These are phyloP conservation scores for Colletotrichum falcatum DNA, from an alignment of 2,329 filamentous ascomycete genomes.

Conservation along the genomic window DNA sequence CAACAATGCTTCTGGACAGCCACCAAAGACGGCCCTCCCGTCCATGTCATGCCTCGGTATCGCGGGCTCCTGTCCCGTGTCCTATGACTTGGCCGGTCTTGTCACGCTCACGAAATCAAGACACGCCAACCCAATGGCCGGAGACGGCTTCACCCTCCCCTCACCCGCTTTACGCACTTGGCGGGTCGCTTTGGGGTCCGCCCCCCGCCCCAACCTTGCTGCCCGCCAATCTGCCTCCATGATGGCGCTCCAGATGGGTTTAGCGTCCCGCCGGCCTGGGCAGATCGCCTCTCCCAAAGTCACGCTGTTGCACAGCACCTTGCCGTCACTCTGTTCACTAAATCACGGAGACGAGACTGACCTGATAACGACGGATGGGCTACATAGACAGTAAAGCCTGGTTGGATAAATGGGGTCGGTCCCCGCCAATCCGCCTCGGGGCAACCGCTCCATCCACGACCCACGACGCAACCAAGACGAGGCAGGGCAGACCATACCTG, in stretches of 20 bases:
- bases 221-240: conserved; percentile 37
- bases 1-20: background rate
- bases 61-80: conserved; percentile 18
- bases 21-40: background rate
- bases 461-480: conserved; percentile 1
- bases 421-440: conserved; percentile 21
- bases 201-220: conserved; percentile 21
- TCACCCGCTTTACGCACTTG: conserved; percentile 40
- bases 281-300: conserved; percentile 33
- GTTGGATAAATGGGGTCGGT: conserved; percentile 20
- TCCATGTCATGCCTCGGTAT: background rate
- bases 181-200: conserved; percentile 32
- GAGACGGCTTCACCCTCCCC: conserved; percentile 26
- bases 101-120: conserved; percentile 39
- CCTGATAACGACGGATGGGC: conserved; percentile 10
- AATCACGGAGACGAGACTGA: conserved; percentile 4
- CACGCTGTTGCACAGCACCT: conserved; percentile 20
- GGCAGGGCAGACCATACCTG: background rate
- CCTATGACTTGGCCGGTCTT: conserved; percentile 11
- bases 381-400: no score
- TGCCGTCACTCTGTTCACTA: conserved; percentile 8
- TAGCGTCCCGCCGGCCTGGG: conserved; percentile 37
- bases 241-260: conserved; percentile 21
- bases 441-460: conserved; percentile 24
- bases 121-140: conserved; percentile 30